Percentiles rank a stretch among this genome's conserved stretches.
These are phyloP conservation scores for Ichthyophthirius multifiliis DNA, from an alignment of 169 alveolate species.

Conservation along the genomic window DNA sequence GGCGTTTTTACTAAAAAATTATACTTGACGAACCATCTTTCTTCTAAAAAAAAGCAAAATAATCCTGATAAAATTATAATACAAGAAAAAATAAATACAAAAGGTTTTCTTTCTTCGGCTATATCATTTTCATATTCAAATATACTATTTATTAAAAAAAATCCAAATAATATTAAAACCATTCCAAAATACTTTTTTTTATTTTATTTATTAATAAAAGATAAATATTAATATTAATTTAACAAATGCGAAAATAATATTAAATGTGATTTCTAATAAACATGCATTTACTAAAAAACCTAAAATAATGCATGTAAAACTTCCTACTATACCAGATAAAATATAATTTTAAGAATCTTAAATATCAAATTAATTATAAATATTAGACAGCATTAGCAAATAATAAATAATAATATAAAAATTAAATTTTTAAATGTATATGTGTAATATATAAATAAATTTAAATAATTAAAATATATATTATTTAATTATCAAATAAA, in stretches of 20 bases:
- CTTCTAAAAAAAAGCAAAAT: background rate
- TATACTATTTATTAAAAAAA: background rate
- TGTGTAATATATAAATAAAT: too few species aligned
- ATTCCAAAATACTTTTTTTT: background rate
- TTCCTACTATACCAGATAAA: background rate
- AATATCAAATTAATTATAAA: too few species aligned
- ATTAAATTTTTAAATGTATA: too few species aligned
- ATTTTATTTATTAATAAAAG: background rate
- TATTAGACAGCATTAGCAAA: too few species aligned
- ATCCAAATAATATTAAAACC: background rate
- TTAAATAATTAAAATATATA: too few species aligned
- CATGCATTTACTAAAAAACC: background rate
- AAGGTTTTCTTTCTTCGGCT: background rate
- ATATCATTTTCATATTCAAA: background rate
- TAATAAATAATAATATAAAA: too few species aligned
- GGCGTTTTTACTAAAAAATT: background rate
- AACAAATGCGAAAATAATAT: constrained; percentile 7
- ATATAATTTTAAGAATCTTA: too few species aligned
- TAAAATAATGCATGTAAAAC: background rate
- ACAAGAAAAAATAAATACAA: background rate
- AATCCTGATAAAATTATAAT: background rate
- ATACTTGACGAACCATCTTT: background rate
- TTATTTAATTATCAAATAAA: too few species aligned
- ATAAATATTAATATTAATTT: background rate
- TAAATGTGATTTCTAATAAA: background rate